phyloP scores from a whole-genome alignment of 1,284 basidiomycete species.

The Termitomyces sp. region DNA sequence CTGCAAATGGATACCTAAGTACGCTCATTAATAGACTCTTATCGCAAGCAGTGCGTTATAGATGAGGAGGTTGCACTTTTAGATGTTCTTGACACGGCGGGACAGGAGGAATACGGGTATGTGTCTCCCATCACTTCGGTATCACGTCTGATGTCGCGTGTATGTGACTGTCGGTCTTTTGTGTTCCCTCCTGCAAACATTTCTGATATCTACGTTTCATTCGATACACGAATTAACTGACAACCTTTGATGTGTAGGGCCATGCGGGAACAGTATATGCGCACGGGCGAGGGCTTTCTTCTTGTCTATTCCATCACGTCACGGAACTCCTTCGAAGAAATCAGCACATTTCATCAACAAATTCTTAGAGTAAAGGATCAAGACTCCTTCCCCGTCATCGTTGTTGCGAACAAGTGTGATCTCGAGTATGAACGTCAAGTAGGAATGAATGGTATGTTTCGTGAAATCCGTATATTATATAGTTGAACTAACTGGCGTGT shows the following conservation, averaged over 20 bases:
- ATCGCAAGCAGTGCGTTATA: conserved; percentile 94
- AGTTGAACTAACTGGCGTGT: not conserved
- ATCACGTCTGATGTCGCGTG: conserved; percentile 1
- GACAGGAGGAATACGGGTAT: conserved; percentile 98
- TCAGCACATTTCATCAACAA: conserved; percentile 96
- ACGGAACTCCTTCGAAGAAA: conserved; percentile 96
- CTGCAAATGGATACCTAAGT: not conserved
- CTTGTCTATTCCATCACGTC: conserved; percentile 99
- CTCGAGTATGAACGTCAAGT: conserved; percentile 98
- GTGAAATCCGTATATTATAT: not conserved
- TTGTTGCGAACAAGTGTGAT: conserved; percentile 99
- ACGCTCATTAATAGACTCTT: conserved; percentile 66
- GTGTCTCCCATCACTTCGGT: conserved; percentile 28
- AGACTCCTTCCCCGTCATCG: conserved; percentile 95
- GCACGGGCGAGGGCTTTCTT: conserved; percentile 96
- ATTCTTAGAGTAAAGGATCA: conserved; percentile 96
- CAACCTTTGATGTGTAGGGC: conserved; percentile 48
- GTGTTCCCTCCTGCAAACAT: not conserved
- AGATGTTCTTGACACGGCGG: conserved; percentile 97
- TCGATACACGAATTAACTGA: not conserved
- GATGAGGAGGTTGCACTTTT: conserved; percentile 97
- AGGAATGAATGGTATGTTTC: conserved; percentile 82
- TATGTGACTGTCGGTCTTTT: not conserved
- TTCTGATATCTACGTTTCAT: not conserved
- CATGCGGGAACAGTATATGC: conserved; percentile 98